Conservation (phyloP, 371 early-diverging fungal species). For the Syncephalastrum monosporum region DNA sequence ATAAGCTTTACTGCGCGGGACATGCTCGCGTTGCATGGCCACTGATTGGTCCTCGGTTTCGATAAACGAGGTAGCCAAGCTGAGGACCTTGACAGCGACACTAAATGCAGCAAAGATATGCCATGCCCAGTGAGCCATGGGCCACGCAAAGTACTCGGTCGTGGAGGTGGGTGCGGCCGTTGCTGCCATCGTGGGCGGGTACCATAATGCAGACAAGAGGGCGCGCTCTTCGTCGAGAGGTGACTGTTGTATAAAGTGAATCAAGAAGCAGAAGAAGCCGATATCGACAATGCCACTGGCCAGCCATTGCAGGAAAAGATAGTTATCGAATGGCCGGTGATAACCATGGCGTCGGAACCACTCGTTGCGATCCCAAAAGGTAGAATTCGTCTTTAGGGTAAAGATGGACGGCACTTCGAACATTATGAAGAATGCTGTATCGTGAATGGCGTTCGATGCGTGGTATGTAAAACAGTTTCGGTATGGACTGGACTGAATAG, state of each 20-base stretch:
- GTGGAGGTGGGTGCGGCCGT: neutral
- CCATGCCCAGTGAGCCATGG: constrained; percentile 21
- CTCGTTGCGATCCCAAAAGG: constrained; percentile 46
- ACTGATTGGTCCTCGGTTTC: constrained; percentile 59
- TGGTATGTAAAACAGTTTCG: neutral
- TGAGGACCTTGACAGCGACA: constrained; percentile 32
- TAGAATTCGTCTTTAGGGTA: neutral
- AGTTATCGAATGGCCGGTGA: constrained; percentile 59
- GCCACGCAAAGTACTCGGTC: constrained; percentile 10
- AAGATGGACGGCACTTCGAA: neutral
- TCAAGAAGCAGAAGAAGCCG: constrained; percentile 41
- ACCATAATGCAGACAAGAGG: constrained; percentile 2
- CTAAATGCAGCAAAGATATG: constrained; percentile 29
- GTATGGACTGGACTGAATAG: neutral
- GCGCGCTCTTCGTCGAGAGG: neutral
- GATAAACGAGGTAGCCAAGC: constrained; percentile 43
- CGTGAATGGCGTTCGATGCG: neutral
- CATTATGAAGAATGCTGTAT: neutral
- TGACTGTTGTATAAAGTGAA: constrained; percentile 27
- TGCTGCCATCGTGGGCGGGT: neutral
- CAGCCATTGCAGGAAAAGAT: constrained; percentile 54
- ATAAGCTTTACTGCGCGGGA: constrained; percentile 64
- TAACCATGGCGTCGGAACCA: constrained; percentile 64
- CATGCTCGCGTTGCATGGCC: constrained; percentile 24
- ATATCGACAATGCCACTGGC: constrained; percentile 37